Conservation (phyloP, 495 filamentous ascomycete genomes). For the Penicillium taxi region DNA sequence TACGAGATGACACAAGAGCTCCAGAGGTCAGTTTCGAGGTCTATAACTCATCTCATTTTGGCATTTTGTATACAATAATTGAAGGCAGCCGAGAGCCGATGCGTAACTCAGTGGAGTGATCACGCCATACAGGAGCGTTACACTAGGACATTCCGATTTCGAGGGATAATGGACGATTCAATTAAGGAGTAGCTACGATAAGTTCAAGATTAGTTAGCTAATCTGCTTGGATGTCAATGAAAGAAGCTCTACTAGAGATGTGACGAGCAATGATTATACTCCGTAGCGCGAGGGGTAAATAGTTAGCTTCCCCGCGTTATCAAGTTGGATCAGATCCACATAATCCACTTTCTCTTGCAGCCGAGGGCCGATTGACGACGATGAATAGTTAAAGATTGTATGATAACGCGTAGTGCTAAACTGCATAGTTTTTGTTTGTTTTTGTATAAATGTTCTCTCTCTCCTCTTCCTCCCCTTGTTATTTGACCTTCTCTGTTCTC, state of each 20-base stretch:
- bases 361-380: slow-evolving; percentile 28
- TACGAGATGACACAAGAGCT: no score
- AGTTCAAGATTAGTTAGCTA: no score
- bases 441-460: slow-evolving; percentile 4
- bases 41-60: no score
- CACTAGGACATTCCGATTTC: not conserved
- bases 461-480: not conserved
- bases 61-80: no score
- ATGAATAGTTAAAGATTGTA: not conserved
- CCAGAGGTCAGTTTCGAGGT: no score
- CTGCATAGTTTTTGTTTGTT: no score
- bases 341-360: slow-evolving; percentile 5
- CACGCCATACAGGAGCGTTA: slow-evolving; percentile 5
- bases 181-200: not conserved
- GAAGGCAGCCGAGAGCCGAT: slow-evolving; percentile 19
- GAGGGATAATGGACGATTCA: not conserved
- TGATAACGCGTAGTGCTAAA: no score
- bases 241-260: no score
- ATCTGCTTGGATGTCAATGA: no score
- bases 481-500: not conserved
- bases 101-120: slow-evolving; percentile 9
- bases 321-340: not conserved
- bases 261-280: not conserved
- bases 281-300: not conserved
- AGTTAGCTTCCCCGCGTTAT: not conserved